Evolutionary conservation across 805 yeast species (phyloP).

Genomic region (Metschnikowia lachancei): DNA sequence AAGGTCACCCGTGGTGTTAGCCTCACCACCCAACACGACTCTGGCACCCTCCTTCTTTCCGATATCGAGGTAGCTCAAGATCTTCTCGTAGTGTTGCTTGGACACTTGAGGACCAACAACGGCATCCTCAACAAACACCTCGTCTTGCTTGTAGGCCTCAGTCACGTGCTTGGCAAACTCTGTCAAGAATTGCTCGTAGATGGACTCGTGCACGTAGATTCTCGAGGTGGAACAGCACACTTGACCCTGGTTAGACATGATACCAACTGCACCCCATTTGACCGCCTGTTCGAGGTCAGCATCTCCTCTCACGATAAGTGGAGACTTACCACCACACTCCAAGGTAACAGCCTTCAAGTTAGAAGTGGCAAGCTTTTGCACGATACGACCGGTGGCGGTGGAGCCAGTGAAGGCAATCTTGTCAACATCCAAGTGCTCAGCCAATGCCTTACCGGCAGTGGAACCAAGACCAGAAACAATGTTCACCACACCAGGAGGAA

Average conservation of each 20-base stretch:
- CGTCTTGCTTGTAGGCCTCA: conserved; percentile 53
- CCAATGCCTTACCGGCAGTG: conserved; percentile 65
- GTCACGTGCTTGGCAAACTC: conserved; percentile 45
- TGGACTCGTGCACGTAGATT: conserved; percentile 53
- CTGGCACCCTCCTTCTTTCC: conserved; percentile 47
- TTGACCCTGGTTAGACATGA: conserved; percentile 65
- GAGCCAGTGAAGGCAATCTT: conserved; percentile 68
- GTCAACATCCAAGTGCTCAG: conserved; percentile 55
- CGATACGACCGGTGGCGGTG: conserved; percentile 62
- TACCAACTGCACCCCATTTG: conserved; percentile 65
- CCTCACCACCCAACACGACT: conserved; percentile 41
- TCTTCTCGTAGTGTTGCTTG: conserved; percentile 53
- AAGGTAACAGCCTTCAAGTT: conserved; percentile 63
- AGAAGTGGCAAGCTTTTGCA: conserved; percentile 59
- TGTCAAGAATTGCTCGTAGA: conserved; percentile 53
- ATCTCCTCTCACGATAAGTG: conserved; percentile 59
- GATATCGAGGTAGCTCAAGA: conserved; percentile 41
- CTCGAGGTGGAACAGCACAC: conserved; percentile 68
- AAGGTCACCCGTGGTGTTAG: conserved; percentile 36
- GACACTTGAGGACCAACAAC: conserved; percentile 65
- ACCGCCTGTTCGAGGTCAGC: conserved; percentile 65
- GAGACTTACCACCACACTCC: conserved; percentile 75
- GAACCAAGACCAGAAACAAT: conserved; percentile 68
- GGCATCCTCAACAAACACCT: conserved; percentile 45
- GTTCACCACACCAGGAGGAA: conserved; percentile 76